Evolutionary conservation across 768 basidiomycete species (phyloP), one percentile per base, ranked within the genome.

Genomic region (Phylloporus sp.): DNA sequence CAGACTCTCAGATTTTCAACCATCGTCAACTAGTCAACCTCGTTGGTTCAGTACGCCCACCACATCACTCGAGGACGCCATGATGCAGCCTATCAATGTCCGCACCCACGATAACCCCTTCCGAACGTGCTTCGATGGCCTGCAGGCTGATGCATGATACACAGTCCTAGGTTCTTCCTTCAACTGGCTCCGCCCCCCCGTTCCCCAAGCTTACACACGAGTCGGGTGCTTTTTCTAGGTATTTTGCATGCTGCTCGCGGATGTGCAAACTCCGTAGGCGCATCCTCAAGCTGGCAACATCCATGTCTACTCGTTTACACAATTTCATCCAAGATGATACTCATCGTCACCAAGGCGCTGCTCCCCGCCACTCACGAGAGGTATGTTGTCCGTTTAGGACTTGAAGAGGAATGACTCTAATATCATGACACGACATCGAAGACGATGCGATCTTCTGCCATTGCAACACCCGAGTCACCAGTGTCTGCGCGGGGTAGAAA

Each of bases 251-350:
- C 47, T 39, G 42, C 42, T 44, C 22, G 41, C 29, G 59, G 16
- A 62, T 59, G 59, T 50, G 56, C 47, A 47, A 52, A 22, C 40
- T 60, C 32, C 10, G 32, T 31, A 38, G 20, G 6, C 56, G 46
- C 41, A 18, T 62, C 47, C 18, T 47, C 56, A 47, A 48, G 49
- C 13, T 45, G 43, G 44, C 49, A 13, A 20, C 28, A 41, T 50
- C 47, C 53, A 54, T 52, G 60, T 45, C 48, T 43, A 18, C 18
- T 5, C 51, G 35, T 39, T 49, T 44, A 32, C 51, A 34, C 32
- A n/a, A 22, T 11, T 12, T 29, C 9, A 5, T 11, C 22, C 34
- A n/a, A 35, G 58, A 45, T 10, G 49, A 43, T 13, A 8, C n/a
- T 15, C 49, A n/a, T 15, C 35, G 15, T 24, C 10, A 24, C 28